Evolutionary conservation across 129 eudicot species (phyloP), one percentile per base, ranked within the genome.

Genomic region (Smallanthus sonchifolius): DNA sequence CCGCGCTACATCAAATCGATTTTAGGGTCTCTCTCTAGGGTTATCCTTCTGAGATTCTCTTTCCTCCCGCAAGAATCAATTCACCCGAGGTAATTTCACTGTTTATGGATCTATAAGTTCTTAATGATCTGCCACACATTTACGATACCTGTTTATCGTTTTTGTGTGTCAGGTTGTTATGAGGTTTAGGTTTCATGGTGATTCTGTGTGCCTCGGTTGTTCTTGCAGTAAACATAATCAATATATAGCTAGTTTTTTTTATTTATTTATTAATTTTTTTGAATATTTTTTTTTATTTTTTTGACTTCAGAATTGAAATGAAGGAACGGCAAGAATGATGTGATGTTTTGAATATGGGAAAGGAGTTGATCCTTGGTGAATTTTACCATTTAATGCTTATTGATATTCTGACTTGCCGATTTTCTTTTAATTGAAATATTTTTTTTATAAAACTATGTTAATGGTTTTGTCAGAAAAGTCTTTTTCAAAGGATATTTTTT

Each of bases 351-450:
- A 16, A 3, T 34, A 20, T 74, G 86, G 82, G 80, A 83, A 74
- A 65, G 77, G 64, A 42, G 8, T 52, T 16, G 4, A 34, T 65
- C 56, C 61, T 71, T 74, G 39, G 56, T 81, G 88, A 84, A n/a
- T 52, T 59, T 62, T 7, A 77, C 67, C 77, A 79, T 64, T 63
- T 54, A 24, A 81, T 34, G 89, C 89, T 85, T 85, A 85, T 85
- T 85, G 89, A 85, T 85, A 85, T 85, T 72, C 87, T 85, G 89
- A 85, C n/a, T n/a, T n/a, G n/a, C n/a, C n/a, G n/a, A n/a, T n/a
- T n/a, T n/a, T n/a, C n/a, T n/a, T n/a, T n/a, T n/a, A n/a, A n/a
- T n/a, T n/a, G n/a, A n/a, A n/a, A n/a, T n/a, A n/a, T n/a, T n/a
- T n/a, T n/a, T n/a, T n/a, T n/a, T n/a, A n/a, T n/a, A n/a, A n/a